Conservation (phyloP, 2,329 filamentous ascomycete genomes). For the Cercospora citrullina region DNA sequence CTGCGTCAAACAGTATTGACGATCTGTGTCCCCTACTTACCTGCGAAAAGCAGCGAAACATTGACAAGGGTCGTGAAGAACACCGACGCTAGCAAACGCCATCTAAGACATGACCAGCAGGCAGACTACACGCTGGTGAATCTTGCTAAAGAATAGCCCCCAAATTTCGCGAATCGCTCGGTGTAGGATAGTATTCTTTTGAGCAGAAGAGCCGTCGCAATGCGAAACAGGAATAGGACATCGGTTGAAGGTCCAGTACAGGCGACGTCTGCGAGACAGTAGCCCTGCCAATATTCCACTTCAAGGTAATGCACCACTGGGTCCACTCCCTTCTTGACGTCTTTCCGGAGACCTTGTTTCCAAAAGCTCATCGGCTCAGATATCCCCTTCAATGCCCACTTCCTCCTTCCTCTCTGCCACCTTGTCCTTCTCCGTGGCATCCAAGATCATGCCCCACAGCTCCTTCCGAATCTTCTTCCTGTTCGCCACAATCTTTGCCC, state of each 20-base stretch:
- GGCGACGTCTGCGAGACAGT: background rate
- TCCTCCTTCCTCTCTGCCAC: constrained; percentile 43
- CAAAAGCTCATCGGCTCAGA: background rate
- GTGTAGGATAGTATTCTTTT: background rate
- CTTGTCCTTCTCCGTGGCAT: constrained; percentile 50
- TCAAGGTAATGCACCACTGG: background rate
- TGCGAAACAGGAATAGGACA: background rate
- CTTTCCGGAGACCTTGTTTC: background rate
- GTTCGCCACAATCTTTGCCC: constrained; percentile 40
- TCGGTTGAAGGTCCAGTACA: background rate
- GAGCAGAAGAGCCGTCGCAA: background rate
- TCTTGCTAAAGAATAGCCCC: background rate
- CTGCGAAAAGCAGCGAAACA: background rate
- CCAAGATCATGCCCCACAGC: constrained; percentile 54
- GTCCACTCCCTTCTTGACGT: background rate
- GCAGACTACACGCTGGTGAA: background rate
- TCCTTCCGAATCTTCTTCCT: constrained; percentile 54
- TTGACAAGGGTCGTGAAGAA: background rate
- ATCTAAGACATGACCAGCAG: background rate
- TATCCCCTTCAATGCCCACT: constrained; percentile 19
- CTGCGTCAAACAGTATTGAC: background rate
- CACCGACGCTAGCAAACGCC: background rate
- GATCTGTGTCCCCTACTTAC: background rate
- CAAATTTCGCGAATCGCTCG: background rate
- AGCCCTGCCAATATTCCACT: background rate